These are phyloP conservation scores for Leucosporidium scottii DNA, from an alignment of 768 basidiomycete species.

Conservation along the genomic window DNA sequence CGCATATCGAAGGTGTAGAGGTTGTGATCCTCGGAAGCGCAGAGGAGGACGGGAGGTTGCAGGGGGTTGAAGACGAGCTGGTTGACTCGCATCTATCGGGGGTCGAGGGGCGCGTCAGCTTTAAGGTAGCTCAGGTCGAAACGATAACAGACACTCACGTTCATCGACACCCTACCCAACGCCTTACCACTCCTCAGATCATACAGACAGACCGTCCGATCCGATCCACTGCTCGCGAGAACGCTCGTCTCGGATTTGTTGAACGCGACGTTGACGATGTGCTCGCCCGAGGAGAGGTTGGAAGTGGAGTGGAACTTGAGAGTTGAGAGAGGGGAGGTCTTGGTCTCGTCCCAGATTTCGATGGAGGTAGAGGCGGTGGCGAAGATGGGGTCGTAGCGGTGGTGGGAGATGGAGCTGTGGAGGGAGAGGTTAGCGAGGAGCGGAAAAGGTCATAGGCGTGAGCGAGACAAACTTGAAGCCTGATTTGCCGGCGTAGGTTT, in stretches of 20 bases:
- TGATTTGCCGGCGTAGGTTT: slow-evolving; percentile 73
- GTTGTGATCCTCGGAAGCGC: slow-evolving; percentile 98
- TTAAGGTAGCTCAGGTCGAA: background rate
- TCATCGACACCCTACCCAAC: slow-evolving; percentile 82
- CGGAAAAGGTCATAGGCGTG: slow-evolving; percentile 3
- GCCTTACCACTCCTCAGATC: slow-evolving; percentile 96
- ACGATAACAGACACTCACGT: slow-evolving; percentile 48
- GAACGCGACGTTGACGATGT: slow-evolving; percentile 78
- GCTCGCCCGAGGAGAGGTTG: slow-evolving; percentile 77
- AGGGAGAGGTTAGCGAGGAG: slow-evolving; percentile 4
- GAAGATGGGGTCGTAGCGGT: slow-evolving; percentile 77
- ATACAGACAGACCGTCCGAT: slow-evolving; percentile 90
- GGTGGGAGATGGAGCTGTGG: slow-evolving; percentile 83
- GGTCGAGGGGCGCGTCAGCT: background rate
- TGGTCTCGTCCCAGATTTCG: slow-evolving; percentile 96
- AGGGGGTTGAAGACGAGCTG: slow-evolving; percentile 92
- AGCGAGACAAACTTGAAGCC: slow-evolving; percentile 70
- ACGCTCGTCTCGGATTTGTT: slow-evolving; percentile 90
- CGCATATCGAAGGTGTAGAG: slow-evolving; percentile 96
- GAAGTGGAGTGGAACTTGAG: slow-evolving; percentile 52
- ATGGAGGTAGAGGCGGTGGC: slow-evolving; percentile 89
- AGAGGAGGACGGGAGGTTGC: slow-evolving; percentile 78
- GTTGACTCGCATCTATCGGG: slow-evolving; percentile 72
- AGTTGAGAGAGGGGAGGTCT: slow-evolving; percentile 45
- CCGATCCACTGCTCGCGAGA: slow-evolving; percentile 88